Evolutionary conservation across 2,329 filamentous ascomycete genomes (phyloP).

Genomic region (Xylaria multiplex): DNA sequence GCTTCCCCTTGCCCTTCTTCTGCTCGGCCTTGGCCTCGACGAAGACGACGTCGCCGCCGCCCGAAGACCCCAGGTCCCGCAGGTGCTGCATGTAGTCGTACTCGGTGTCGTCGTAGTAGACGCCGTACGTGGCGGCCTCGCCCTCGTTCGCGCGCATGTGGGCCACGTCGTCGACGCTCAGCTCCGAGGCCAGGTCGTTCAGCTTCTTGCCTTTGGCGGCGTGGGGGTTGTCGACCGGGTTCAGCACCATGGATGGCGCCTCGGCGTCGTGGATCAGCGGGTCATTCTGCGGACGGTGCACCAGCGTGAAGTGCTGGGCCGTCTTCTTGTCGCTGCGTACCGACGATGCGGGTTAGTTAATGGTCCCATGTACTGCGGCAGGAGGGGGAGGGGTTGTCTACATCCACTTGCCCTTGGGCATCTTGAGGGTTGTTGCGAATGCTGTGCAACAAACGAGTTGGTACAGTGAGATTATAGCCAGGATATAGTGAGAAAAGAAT

Average conservation of each 20-base stretch:
- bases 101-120: slow-evolving; percentile 93
- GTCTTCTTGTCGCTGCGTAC: slow-evolving; percentile 80
- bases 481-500: background rate
- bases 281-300: slow-evolving; percentile 96
- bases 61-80: slow-evolving; percentile 78
- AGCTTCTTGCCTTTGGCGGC: slow-evolving; percentile 70
- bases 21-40: slow-evolving; percentile 70
- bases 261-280: slow-evolving; percentile 92
- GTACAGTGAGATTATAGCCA: background rate
- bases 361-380: background rate
- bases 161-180: slow-evolving; percentile 70
- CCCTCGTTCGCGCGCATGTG: slow-evolving; percentile 88
- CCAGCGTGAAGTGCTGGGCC: slow-evolving; percentile 91
- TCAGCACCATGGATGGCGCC: slow-evolving; percentile 90
- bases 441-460: background rate
- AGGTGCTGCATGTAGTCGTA: slow-evolving; percentile 99
- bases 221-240: slow-evolving; percentile 67
- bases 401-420: slow-evolving; percentile 83
- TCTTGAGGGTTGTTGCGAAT: slow-evolving; percentile 56
- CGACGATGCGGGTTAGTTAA: slow-evolving; percentile 23
- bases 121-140: slow-evolving; percentile 91
- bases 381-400: slow-evolving; percentile 53
- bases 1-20: slow-evolving; percentile 76
- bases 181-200: slow-evolving; percentile 78
- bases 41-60: slow-evolving; percentile 80